A percentile compares a stretch with the other conserved stretches of the same genome.
phyloP scores from a whole-genome alignment of 306 rosid species.

The Malus orientalis region DNA sequence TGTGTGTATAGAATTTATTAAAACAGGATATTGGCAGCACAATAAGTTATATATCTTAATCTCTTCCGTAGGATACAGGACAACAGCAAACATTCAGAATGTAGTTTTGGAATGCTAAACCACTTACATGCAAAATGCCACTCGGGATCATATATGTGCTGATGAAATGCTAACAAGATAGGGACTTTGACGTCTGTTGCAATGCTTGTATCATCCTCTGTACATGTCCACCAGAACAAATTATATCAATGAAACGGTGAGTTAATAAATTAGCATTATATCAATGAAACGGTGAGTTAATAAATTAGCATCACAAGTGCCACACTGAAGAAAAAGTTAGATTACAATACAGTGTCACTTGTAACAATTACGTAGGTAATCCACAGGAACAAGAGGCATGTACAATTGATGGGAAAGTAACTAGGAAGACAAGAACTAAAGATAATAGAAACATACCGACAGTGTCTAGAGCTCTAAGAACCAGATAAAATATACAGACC shows the following conservation, averaged over 20 bases:
- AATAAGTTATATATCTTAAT: conserved; percentile 5
- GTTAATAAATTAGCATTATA: not conserved
- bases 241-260: not conserved
- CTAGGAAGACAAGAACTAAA: not conserved
- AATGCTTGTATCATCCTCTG: conserved; percentile 98
- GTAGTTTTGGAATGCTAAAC: not conserved
- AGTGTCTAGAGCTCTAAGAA: conserved; percentile 91
- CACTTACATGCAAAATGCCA: conserved; percentile 93
- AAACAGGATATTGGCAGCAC: not conserved
- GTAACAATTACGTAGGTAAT: not conserved
- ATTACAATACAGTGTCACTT: not conserved
- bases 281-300: not conserved
- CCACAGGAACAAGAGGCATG: not conserved
- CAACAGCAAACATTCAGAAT: not conserved
- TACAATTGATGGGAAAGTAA: not conserved
- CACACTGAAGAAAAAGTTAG: not conserved
- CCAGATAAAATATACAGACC: conserved; percentile 92
- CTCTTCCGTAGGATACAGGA: not conserved
- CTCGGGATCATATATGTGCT: conserved; percentile 59
- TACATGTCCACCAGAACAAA: conserved; percentile 9
- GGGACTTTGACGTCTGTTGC: conserved; percentile 75
- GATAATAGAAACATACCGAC: conserved; percentile 62
- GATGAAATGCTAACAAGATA: conserved; percentile 67
- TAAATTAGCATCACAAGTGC: not conserved
- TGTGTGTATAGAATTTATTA: not conserved